Base-by-base conservation (phyloP, 2,329 filamentous ascomycete species). In the Pseudomassariella vexata region DNA sequence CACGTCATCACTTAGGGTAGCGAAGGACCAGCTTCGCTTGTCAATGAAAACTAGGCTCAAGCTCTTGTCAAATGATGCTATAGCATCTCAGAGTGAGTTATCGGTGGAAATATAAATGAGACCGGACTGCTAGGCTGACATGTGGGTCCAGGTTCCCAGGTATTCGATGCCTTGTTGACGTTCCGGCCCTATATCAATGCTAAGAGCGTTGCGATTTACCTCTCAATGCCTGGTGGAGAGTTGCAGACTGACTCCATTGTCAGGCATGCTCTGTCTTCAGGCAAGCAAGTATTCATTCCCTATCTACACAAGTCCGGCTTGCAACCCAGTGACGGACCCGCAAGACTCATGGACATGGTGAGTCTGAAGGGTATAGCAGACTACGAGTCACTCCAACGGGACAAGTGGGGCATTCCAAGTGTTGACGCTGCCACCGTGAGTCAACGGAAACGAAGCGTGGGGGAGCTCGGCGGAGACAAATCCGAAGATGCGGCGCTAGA, bases 391-490 rank as follows among this genome's bases (percentile, higher is more conserved):
- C 66, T 96, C 38, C 62, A 79, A 49, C 71, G 73, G 24, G 92
- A 98, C 59, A 78, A 73, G 54, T 98, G 92, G 92, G 89, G 88
- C 8, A 98, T 98, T 42, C 92, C 92, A n/a, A 90, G 84, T 19
- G 75, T 94, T 36, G 70, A 77, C 38, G 63, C 70, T 30, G 66
- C 73, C 14, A 83, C 82, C 3, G 69, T 94, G 3, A 56, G 68
- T 28, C 60, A 68, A 39, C 74, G 89, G 46, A 70, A 77, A 45
- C 86, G 89, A 45, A 81, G 87, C 37, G 74, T 94, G 34, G 83
- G 83, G 24, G 76, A 75, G 9, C 62, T 63, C 3, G 79, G 64
- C 23, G 57, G 51, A 5, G 49, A 60, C 31, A 52, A 53, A 27
- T 59, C 68, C 18, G 54, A 65, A 44, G 48, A 56, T 38, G 44